Conservation (phyloP, 2,329 filamentous ascomycete species). For the Tolypocladium sp. region DNA sequence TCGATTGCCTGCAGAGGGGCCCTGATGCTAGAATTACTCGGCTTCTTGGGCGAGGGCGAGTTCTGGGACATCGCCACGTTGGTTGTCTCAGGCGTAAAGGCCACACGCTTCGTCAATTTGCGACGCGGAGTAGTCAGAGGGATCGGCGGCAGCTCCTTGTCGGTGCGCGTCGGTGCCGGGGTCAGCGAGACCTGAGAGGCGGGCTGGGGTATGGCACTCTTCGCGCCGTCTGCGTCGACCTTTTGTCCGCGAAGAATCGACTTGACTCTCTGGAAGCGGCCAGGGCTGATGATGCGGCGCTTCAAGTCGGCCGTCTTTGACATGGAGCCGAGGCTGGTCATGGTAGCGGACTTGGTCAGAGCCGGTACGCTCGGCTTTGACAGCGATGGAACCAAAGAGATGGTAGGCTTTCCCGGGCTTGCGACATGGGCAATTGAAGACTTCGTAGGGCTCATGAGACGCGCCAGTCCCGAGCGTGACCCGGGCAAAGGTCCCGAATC, state of each 20-base stretch:
- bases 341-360: constrained; percentile 36
- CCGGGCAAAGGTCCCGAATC: constrained; percentile 23
- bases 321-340: constrained; percentile 19
- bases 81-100: constrained; percentile 67
- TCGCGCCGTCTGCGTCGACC: constrained; percentile 24
- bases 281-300: constrained; percentile 35
- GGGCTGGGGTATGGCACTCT: constrained; percentile 40
- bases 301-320: constrained; percentile 23
- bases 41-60: constrained; percentile 49
- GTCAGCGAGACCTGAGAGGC: constrained; percentile 32
- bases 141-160: constrained; percentile 42
- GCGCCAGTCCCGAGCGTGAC: constrained; percentile 40
- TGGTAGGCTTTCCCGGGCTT: constrained; percentile 15
- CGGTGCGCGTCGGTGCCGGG: constrained; percentile 32
- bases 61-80: constrained; percentile 32
- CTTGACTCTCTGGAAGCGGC: constrained; percentile 46
- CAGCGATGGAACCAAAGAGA: constrained; percentile 28
- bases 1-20: constrained; percentile 15
- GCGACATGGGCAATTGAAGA: constrained; percentile 52
- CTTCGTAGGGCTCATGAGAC: constrained; percentile 70
- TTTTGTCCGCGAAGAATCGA: constrained; percentile 43
- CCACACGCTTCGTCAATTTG: constrained; percentile 62
- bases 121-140: constrained; percentile 59
- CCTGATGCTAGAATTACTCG: constrained; percentile 32
- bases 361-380: constrained; percentile 35